Base-by-base conservation (phyloP, 257 asterid genomes). In the Solanum rostratum region DNA sequence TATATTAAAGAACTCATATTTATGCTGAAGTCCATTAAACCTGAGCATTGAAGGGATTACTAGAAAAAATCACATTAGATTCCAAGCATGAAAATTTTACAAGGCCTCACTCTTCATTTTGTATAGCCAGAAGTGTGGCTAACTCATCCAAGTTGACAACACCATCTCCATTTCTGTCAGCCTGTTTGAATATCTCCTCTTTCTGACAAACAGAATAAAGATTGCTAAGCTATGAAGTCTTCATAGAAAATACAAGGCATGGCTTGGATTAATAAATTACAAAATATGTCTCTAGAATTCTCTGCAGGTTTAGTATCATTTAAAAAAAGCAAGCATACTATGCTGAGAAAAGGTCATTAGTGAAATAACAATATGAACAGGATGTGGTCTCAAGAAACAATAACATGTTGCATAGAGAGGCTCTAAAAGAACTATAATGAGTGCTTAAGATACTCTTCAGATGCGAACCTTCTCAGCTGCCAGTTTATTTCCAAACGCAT, bases 101-200 rank as follows among this genome's bases (percentile, higher is more conserved):
- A 22, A 49, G 86, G 84, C 87, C 89, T 84, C 93, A 97, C 99
- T 86, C 91, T 91, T 94, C 98, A 88, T 94, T 97, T 76, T 95
- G 97, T 86, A 92, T 87, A 84, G 98, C 95, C 85, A 97, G 92
- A 88, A 97, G 99, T 91, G 89, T 85, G 86, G 99, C 99, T 93
- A 97, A 90, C 90, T 97, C 99, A 90, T 97, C 99, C 85, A 97
- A 87, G 91, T 97, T 90, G 86, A 97, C 99, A 86, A 88, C 94
- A 53, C 96, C 98, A 84, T 97, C 98, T 84, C 94, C 97, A 84
- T 97, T 95, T 86, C 88, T 93, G 76, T 97, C 99, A 87, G 98
- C 99, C 66, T 97, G 92, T 87, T 89, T 92, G 89, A 97, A 97
- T 83, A 97, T 94, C 87, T 94, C 99, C 89, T 97, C 94, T 94